A percentile compares a stretch with the other conserved stretches of the same genome.
These are phyloP conservation scores for Thielaviopsis euricoi DNA, from an alignment of 2,329 filamentous ascomycete genomes.

Conservation along the genomic window DNA sequence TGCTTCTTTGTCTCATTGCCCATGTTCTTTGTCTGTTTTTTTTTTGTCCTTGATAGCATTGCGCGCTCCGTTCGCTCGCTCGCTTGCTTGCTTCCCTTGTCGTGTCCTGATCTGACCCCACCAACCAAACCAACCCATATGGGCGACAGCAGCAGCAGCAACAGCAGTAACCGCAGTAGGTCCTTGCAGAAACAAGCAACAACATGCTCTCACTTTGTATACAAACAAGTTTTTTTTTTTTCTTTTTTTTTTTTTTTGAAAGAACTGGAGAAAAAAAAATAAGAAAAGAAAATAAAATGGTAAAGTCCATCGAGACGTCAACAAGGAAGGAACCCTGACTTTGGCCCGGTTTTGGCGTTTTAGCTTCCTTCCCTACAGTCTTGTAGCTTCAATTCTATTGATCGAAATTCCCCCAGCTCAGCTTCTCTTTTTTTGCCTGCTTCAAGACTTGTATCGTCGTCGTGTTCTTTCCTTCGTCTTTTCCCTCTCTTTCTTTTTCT, in stretches of 20 bases:
- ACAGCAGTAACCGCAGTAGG: too few species aligned
- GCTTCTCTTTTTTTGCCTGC: background rate
- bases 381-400: too few species aligned
- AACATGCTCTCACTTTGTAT: too few species aligned
- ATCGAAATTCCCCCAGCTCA: background rate
- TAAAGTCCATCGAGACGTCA: background rate
- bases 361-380: background rate
- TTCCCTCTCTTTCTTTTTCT: too few species aligned
- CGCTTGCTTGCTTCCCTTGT: constrained; percentile 3
- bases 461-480: too few species aligned
- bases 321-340: background rate
- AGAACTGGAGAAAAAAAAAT: too few species aligned
- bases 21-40: background rate
- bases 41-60: background rate
- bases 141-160: background rate
- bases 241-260: background rate
- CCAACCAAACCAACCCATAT: too few species aligned
- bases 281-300: background rate
- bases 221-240: background rate
- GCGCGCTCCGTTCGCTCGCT: too few species aligned
- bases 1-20: background rate
- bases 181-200: too few species aligned
- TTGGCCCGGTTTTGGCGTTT: background rate
- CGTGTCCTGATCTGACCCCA: background rate
- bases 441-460: too few species aligned